Conservation (phyloP, 2,329 filamentous ascomycete species). For the Didymella arachidicola region DNA sequence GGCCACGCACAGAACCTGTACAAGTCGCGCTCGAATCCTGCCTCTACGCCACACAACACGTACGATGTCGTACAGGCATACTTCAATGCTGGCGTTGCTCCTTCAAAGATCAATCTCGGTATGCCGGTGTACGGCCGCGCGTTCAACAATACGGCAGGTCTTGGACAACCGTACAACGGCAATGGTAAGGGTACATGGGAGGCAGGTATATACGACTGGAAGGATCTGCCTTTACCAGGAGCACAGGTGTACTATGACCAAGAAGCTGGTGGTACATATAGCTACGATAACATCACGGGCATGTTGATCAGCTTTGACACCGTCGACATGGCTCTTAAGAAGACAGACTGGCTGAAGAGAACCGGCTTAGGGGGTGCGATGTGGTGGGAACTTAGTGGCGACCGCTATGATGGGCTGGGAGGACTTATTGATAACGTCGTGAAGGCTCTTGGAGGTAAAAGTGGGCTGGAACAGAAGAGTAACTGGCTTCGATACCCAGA, state of each 20-base stretch:
- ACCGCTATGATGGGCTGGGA: constrained; percentile 69
- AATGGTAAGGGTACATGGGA: constrained; percentile 85
- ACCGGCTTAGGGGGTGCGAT: constrained; percentile 83
- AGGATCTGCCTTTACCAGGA: constrained; percentile 75
- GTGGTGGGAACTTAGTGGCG: constrained; percentile 93
- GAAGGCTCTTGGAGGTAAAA: constrained; percentile 50
- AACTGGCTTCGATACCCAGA: constrained; percentile 60
- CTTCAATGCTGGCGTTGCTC: constrained; percentile 64
- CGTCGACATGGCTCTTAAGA: constrained; percentile 69
- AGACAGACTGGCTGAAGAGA: constrained; percentile 74
- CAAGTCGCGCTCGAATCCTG: constrained; percentile 63
- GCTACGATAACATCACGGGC: constrained; percentile 69
- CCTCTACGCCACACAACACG: constrained; percentile 80
- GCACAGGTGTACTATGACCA: constrained; percentile 70
- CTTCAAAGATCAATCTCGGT: constrained; percentile 81
- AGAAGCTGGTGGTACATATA: constrained; percentile 75
- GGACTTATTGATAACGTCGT: constrained; percentile 62
- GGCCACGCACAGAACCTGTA: constrained; percentile 86
- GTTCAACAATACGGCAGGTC: constrained; percentile 79
- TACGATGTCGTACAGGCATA: constrained; percentile 76
- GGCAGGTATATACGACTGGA: constrained; percentile 80
- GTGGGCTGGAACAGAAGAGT: constrained; percentile 55
- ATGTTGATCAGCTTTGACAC: constrained; percentile 82
- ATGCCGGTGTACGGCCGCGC: constrained; percentile 93
- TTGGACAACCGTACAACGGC: constrained; percentile 73